phyloP scores from a whole-genome alignment of 768 basidiomycete genomes.

The Agrocybe chaxingu region DNA sequence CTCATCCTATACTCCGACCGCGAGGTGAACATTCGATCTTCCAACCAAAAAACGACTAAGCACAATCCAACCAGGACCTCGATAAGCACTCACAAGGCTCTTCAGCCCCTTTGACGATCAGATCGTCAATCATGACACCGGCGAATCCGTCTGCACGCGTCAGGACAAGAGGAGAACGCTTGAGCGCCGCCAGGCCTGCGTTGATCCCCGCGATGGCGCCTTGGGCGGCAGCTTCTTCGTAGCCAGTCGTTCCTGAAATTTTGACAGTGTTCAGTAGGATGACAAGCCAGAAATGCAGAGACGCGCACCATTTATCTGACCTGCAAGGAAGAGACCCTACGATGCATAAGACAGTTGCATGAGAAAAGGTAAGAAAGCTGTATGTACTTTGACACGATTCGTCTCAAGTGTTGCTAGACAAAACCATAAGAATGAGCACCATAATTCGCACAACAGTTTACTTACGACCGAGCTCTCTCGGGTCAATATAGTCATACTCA shows the following conservation, averaged over 20 bases:
- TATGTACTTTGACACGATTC: conserved; percentile 65
- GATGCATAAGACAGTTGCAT: background rate
- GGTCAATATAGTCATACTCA: conserved; percentile 90
- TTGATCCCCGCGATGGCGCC: conserved; percentile 88
- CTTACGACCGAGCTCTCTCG: conserved; percentile 73
- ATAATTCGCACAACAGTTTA: conserved; percentile 8
- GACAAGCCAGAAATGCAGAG: background rate
- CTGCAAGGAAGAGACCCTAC: conserved; percentile 82
- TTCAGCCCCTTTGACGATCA: conserved; percentile 84
- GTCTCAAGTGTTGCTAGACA: conserved; percentile 78
- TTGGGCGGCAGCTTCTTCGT: conserved; percentile 92
- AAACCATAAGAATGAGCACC: background rate
- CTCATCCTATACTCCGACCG: conserved; percentile 89
- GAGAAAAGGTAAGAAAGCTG: background rate
- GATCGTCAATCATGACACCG: conserved; percentile 91
- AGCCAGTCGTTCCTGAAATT: conserved; percentile 76
- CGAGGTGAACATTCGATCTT: conserved; percentile 93
- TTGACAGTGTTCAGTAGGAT: background rate
- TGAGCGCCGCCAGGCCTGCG: conserved; percentile 67
- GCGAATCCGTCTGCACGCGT: conserved; percentile 84
- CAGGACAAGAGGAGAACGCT: conserved; percentile 55
- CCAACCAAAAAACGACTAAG: conserved; percentile 1
- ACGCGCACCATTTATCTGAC: conserved; percentile 79
- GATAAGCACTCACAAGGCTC: conserved; percentile 70
- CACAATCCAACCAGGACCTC: background rate